These are phyloP conservation scores for Helenozyma baotianmanensis DNA, from an alignment of 805 yeast genomes.

Conservation along the genomic window DNA sequence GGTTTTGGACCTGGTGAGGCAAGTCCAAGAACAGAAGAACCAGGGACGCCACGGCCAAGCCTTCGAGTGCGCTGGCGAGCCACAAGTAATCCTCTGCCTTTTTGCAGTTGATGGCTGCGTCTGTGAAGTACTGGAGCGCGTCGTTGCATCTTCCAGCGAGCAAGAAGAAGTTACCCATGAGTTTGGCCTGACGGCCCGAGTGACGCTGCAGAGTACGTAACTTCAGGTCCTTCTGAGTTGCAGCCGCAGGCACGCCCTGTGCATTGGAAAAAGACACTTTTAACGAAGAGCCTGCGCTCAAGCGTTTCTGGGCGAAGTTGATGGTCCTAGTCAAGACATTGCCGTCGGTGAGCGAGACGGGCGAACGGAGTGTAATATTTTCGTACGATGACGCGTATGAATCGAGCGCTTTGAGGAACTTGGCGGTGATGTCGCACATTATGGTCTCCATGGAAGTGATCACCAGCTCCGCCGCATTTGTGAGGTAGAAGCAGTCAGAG, in stretches of 20 bases:
- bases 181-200: slow-evolving; percentile 70
- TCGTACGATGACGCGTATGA: slow-evolving; percentile 68
- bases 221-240: slow-evolving; percentile 20
- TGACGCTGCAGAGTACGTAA: slow-evolving; percentile 41
- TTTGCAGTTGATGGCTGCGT: slow-evolving; percentile 57
- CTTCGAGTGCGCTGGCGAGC: slow-evolving; percentile 87
- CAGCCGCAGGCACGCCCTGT: slow-evolving; percentile 5
- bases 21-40: slow-evolving; percentile 54
- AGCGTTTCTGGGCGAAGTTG: slow-evolving; percentile 37
- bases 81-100: slow-evolving; percentile 73
- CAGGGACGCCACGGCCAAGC: slow-evolving; percentile 62
- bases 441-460: slow-evolving; percentile 50
- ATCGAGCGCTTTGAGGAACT: slow-evolving; percentile 60
- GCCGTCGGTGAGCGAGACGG: slow-evolving; percentile 58
- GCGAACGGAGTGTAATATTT: slow-evolving; percentile 79
- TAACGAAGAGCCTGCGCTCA: slow-evolving; percentile 38
- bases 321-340: slow-evolving; percentile 40
- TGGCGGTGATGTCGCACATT: slow-evolving; percentile 66
- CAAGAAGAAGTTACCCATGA: slow-evolving; percentile 70
- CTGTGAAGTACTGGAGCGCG: slow-evolving; percentile 71
- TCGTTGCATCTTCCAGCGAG: slow-evolving; percentile 74
- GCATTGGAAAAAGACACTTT: slow-evolving; percentile 25
- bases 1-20: slow-evolving; percentile 45
- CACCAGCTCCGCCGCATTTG: slow-evolving; percentile 21
- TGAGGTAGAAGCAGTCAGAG: slow-evolving; percentile 20